Evolutionary conservation across 2,329 filamentous ascomycete species (phyloP).

Genomic region (Aspergillus sp.): DNA sequence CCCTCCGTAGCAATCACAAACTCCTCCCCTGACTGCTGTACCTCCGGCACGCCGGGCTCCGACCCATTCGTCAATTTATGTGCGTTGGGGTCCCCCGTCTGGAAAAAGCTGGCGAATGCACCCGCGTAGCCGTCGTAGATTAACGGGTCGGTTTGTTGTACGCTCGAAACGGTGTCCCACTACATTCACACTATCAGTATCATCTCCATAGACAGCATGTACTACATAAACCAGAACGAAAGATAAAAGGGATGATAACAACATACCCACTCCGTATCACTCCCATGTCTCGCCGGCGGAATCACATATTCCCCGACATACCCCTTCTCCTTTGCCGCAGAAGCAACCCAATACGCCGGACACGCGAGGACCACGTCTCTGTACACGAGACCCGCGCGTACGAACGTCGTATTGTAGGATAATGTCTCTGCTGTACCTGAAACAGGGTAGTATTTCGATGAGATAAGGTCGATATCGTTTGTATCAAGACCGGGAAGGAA

Average conservation of each 20-base stretch:
- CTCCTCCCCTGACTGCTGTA: constrained; percentile 46
- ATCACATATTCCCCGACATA: constrained; percentile 64
- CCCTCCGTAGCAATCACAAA: constrained; percentile 54
- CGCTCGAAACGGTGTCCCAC: constrained; percentile 59
- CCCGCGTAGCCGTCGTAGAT: constrained; percentile 61
- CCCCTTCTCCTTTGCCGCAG: constrained; percentile 46
- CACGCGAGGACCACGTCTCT: constrained; percentile 62
- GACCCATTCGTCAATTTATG: constrained; percentile 54
- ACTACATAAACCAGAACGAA: background rate
- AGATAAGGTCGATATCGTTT: constrained; percentile 43
- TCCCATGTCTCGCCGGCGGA: constrained; percentile 59
- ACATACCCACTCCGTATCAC: constrained; percentile 57
- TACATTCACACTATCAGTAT: constrained; percentile 19
- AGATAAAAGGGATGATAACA: constrained; percentile 21
- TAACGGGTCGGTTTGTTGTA: constrained; percentile 55
- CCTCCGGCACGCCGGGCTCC: constrained; percentile 47
- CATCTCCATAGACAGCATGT: background rate
- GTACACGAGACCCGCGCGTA: constrained; percentile 59
- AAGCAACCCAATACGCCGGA: constrained; percentile 60
- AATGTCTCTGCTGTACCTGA: constrained; percentile 52
- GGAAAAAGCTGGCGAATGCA: constrained; percentile 62
- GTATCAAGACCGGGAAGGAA: constrained; percentile 54
- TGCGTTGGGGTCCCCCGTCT: constrained; percentile 60
- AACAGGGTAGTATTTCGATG: constrained; percentile 51
- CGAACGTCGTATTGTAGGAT: constrained; percentile 53